Evolutionary conservation across 768 basidiomycete genomes (phyloP), one percentile per base, ranked within the genome.

Genomic region (Aureoboletus auriporus): DNA sequence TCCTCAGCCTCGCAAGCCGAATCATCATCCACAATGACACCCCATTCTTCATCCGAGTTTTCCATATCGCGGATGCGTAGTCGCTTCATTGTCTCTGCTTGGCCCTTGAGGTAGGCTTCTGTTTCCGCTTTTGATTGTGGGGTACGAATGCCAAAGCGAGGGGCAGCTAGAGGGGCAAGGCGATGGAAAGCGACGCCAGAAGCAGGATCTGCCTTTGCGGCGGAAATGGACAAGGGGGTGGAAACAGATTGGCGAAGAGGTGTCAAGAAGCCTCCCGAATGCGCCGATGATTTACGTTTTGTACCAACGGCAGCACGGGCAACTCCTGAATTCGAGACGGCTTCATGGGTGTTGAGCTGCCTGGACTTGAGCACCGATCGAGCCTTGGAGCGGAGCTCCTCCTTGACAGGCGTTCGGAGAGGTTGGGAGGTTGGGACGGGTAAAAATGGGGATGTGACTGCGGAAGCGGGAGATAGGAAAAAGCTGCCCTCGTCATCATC

Each of bases 61-160:
- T 74, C 71, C 56, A 75, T 68, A 53, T 86, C 85, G n/a, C 73
- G 70, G 33, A 88, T 74, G 42, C 74, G 75, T 16, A 88, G 69
- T 45, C 75, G 73, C 8, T 77, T 84, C 69, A 88, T 70, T 0
- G 83, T 82, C 38, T 83, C 83, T 0, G 83, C 80, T 47, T 87
- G 83, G 8, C 71, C 71, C 51, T 65, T 69, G n/a, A 76, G 59
- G 53, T 62, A 64, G 7, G 62, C 64, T 16, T 72, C 71, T 3
- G 66, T 68, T 46, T 70, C 69, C 0, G 66, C 67, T 46, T 59
- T 71, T 36, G 67, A 65, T 36, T 71, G 71, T 0, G 71, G 65
- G 0, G 56, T 60, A 1, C 55, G 68, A 6, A 35, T 43, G 11
- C 50, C 60, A 38, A 71, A 71, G 7, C 58, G 68, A 14, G 44